Percentiles rank a stretch among this genome's conserved stretches.
phyloP scores from a whole-genome alignment of 768 basidiomycete genomes.

The Suillus americanus region DNA sequence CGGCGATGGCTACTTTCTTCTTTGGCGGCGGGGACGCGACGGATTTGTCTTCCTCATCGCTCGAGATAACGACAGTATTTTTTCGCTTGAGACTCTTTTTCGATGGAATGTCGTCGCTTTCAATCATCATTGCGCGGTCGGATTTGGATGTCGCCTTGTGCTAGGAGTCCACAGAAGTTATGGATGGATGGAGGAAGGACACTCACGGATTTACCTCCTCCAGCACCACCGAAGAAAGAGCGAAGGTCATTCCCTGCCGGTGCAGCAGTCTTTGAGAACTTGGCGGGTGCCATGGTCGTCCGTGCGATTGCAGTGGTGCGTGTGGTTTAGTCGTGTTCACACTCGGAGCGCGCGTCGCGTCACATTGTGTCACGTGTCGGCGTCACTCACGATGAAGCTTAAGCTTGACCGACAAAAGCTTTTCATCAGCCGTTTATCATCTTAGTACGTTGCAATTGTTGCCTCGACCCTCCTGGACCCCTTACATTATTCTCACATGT shows the following conservation, averaged over 20 bases:
- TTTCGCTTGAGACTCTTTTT: constrained; percentile 30
- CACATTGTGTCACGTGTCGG: neutral
- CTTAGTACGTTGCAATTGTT: too few relatives aligned
- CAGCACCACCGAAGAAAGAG: constrained; percentile 36
- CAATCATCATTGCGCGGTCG: constrained; percentile 20
- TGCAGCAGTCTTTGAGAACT: neutral
- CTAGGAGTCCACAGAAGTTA: constrained; percentile 2
- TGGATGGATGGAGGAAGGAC: neutral
- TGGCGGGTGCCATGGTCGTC: neutral
- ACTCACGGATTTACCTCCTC: neutral
- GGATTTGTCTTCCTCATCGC: constrained; percentile 41
- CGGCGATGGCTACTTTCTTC: constrained; percentile 37
- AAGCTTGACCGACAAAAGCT: too few relatives aligned
- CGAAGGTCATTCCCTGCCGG: constrained; percentile 32
- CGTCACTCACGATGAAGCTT: too few relatives aligned
- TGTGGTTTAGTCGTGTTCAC: neutral
- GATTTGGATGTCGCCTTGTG: constrained; percentile 10
- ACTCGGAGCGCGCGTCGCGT: neutral
- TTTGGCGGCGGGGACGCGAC: constrained; percentile 34
- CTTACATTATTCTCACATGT: too few relatives aligned
- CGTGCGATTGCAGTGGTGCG: neutral
- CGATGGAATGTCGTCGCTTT: constrained; percentile 24
- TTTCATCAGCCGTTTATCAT: too few relatives aligned
- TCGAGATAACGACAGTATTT: constrained; percentile 30
- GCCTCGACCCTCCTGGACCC: too few relatives aligned